A percentile compares a stretch with the other conserved stretches of the same genome.
These are phyloP conservation scores for Leccinum subgranulosum DNA, from an alignment of 768 basidiomycete species.

Conservation along the genomic window DNA sequence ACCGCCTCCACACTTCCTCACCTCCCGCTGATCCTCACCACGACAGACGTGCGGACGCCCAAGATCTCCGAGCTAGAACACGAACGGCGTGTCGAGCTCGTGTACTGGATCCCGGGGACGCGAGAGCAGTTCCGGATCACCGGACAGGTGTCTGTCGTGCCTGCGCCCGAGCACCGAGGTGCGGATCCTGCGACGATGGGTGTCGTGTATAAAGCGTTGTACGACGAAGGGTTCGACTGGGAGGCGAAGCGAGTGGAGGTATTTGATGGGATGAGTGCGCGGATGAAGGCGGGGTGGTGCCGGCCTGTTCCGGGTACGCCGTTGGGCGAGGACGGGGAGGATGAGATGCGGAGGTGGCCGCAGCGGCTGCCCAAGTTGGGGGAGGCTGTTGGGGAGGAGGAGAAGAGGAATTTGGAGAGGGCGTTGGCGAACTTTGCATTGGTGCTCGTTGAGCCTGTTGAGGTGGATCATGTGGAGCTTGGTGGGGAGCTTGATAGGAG, in stretches of 20 bases:
- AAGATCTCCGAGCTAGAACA: conserved; percentile 60
- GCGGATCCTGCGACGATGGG: background rate
- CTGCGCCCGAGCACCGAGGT: conserved; percentile 16
- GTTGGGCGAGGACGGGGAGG: conserved; percentile 44
- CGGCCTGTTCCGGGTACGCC: conserved; percentile 61
- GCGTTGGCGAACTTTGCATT: conserved; percentile 71
- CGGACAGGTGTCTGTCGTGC: conserved; percentile 55
- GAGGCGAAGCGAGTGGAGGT: conserved; percentile 56
- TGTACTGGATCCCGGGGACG: conserved; percentile 70
- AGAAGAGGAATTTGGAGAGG: conserved; percentile 43
- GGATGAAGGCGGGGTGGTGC: conserved; percentile 72
- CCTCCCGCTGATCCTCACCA: conserved; percentile 60
- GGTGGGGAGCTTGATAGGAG: conserved; percentile 54
- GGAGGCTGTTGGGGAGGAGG: conserved; percentile 42
- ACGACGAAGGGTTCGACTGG: conserved; percentile 47
- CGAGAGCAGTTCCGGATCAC: conserved; percentile 73
- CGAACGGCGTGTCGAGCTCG: conserved; percentile 48
- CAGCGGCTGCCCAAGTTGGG: conserved; percentile 46
- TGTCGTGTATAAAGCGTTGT: conserved; percentile 33
- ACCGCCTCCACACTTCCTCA: conserved; percentile 28
- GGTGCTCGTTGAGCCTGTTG: conserved; percentile 64
- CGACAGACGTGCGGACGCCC: conserved; percentile 71
- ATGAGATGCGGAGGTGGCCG: conserved; percentile 65
- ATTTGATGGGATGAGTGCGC: conserved; percentile 56
- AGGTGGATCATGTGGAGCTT: conserved; percentile 69